Percentiles rank a stretch among this genome's conserved stretches.
Conservation (phyloP, 495 filamentous ascomycete genomes). For the Penicillium chermesinum region DNA sequence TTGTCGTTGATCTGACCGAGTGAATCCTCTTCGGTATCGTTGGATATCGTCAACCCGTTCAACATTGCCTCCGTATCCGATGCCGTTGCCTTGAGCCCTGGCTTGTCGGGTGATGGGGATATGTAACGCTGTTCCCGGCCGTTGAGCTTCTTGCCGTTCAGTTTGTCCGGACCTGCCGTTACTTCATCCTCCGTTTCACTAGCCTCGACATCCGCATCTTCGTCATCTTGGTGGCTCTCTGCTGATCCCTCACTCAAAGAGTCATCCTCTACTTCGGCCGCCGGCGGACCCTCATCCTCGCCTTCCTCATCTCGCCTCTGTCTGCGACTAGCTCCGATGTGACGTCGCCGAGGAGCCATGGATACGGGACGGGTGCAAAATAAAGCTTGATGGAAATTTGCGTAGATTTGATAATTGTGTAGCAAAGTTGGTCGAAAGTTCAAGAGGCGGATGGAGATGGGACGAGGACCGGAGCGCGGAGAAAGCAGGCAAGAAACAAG, state of each 20-base stretch:
- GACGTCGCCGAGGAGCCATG: constrained; percentile 63
- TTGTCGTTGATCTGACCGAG: constrained; percentile 57
- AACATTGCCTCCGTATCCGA: constrained; percentile 86
- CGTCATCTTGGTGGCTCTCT: constrained; percentile 68
- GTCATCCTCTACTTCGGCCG: constrained; percentile 69
- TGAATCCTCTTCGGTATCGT: constrained; percentile 54
- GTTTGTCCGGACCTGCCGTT: constrained; percentile 38
- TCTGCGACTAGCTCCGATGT: constrained; percentile 70
- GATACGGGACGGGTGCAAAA: neutral
- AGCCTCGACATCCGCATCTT: constrained; percentile 64
- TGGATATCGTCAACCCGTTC: constrained; percentile 68
- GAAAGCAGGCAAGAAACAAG: constrained; percentile 5
- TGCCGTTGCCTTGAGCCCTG: constrained; percentile 29
- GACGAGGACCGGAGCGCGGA: constrained; percentile 3
- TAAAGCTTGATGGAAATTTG: neutral
- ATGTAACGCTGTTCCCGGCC: constrained; percentile 21
- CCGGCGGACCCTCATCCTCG: constrained; percentile 61
- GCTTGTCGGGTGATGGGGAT: constrained; percentile 27
- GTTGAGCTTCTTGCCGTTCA: constrained; percentile 35
- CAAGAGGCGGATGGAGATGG: constrained; percentile 5
- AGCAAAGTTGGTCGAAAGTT: neutral
- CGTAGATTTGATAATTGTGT: neutral
- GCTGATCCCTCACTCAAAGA: constrained; percentile 77
- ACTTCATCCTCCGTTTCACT: constrained; percentile 71
- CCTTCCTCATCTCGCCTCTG: constrained; percentile 73